Evolutionary conservation across 129 eudicot genomes (phyloP), one percentile per base, ranked within the genome.

Genomic region (Lonicera japonica): DNA sequence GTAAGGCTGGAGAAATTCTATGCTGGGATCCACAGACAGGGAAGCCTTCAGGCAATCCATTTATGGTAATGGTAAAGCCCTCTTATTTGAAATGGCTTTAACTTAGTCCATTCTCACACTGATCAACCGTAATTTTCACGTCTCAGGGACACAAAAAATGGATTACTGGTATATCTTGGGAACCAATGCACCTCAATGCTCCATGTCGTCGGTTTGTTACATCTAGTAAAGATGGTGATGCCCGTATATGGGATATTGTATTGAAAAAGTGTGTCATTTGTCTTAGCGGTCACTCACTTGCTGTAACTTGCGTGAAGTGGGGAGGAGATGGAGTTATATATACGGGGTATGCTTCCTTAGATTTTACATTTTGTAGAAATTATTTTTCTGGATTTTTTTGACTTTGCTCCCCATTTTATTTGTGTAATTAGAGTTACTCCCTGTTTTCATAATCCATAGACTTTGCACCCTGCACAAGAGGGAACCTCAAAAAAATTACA

Each of bases 131-230:
- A 29, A 63, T 45, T 45, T 3, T 56, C 48, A 74, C 64, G 54
- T 60, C 52, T 59, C 86, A 87, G 98, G 98, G 98, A 24, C 98
- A 92, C 78, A 92, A 84, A 68, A 92, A 87, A 73, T 92, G 96
- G 96, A 84, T 92, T 29, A 92, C 98, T 58, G 98, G 96, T 51
- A 76, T 92, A 59, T 92, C 96, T 23, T 92, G 98, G 98, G 98
- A 92, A 72, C 98, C 98, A 14, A 74, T 74, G 63, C 98, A 92
- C 70, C 91, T 92, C 8, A 78, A 54, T 52, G 74, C 96, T 56
- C 98, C 98, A 25, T 75, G 79, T 56, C 91, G 98, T 24, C 98
- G 98, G 24, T 92, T 92, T 76, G 98, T 92, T 17, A 84, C 91
- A 54, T 73, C 98, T 54, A 92, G 98, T 70, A 92, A 92, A 87